Percentiles rank a stretch among this genome's conserved stretches.
Evolutionary conservation across 1,284 basidiomycete species (phyloP).

Genomic region (Microbotryomycetes sp.): DNA sequence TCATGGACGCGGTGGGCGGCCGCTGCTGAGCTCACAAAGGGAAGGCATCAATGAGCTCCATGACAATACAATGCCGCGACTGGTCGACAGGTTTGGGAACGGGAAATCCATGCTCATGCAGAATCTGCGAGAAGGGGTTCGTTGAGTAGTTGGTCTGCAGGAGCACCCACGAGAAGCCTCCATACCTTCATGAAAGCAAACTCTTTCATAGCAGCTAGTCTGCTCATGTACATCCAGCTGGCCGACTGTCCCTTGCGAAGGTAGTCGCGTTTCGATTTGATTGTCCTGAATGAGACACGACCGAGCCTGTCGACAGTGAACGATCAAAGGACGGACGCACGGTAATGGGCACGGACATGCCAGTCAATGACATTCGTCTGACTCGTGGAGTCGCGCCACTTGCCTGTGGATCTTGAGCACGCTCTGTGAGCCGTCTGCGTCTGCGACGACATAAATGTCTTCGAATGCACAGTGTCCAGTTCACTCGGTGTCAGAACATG

Average conservation of each 20-base stretch:
- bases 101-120: slow-evolving; percentile 89
- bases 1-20: slow-evolving; percentile 1
- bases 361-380: too few relatives aligned
- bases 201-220: slow-evolving; percentile 91
- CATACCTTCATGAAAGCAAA: slow-evolving; percentile 95
- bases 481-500: not conserved
- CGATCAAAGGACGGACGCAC: not conserved
- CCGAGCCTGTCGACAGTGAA: slow-evolving; percentile 59
- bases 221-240: slow-evolving; percentile 99
- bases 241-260: slow-evolving; percentile 90
- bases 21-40: slow-evolving; percentile 59
- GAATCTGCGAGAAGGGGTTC: slow-evolving; percentile 51
- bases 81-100: slow-evolving; percentile 92
- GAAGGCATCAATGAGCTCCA: slow-evolving; percentile 92
- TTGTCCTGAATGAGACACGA: slow-evolving; percentile 89
- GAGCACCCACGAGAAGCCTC: not conserved
- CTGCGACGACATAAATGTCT: slow-evolving; percentile 92
- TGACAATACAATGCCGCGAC: slow-evolving; percentile 86
- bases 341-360: not conserved
- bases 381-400: slow-evolving; percentile 25
- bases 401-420: slow-evolving; percentile 89
- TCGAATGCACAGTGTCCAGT: not conserved
- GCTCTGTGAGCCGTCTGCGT: slow-evolving; percentile 71
- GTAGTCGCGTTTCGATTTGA: slow-evolving; percentile 97
- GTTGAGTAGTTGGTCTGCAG: not conserved